Evolutionary conservation across 2,329 filamentous ascomycete species (phyloP).

Genomic region (Botrytis pseudocinerea): DNA sequence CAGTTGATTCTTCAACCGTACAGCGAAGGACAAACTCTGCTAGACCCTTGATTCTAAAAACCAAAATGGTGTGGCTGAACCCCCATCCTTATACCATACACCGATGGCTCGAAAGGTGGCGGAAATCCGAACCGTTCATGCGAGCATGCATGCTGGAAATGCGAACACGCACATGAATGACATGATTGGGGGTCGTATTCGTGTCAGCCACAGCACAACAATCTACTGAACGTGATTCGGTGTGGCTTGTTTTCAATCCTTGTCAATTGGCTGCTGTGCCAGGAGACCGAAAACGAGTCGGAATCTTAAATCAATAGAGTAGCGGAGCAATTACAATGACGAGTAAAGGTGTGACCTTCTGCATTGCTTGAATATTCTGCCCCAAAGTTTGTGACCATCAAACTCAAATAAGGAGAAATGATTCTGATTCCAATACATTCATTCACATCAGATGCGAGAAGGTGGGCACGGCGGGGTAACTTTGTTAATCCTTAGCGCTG

Average conservation of each 20-base stretch:
- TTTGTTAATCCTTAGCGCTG: conserved; percentile 13
- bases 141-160: not conserved
- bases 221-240: not conserved
- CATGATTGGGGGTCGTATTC: not conserved
- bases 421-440: not conserved
- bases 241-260: conserved; percentile 3
- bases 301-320: not conserved
- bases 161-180: not conserved
- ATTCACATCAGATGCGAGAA: not conserved
- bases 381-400: no score
- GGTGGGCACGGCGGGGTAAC: conserved; percentile 12
- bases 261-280: not conserved
- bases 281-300: no score
- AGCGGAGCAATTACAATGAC: no score
- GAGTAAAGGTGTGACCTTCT: no score
- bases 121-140: not conserved
- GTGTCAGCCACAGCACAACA: not conserved
- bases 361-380: not conserved
- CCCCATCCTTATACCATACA: not conserved
- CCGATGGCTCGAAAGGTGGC: not conserved
- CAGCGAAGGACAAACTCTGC: not conserved
- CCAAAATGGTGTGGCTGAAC: not conserved
- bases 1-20: not conserved
- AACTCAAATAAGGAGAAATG: not conserved
- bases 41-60: not conserved